Percentiles rank a stretch among this genome's conserved stretches.
These are phyloP conservation scores for Metschnikowia baotianmanensis DNA, from an alignment of 805 yeast genomes.

Conservation along the genomic window DNA sequence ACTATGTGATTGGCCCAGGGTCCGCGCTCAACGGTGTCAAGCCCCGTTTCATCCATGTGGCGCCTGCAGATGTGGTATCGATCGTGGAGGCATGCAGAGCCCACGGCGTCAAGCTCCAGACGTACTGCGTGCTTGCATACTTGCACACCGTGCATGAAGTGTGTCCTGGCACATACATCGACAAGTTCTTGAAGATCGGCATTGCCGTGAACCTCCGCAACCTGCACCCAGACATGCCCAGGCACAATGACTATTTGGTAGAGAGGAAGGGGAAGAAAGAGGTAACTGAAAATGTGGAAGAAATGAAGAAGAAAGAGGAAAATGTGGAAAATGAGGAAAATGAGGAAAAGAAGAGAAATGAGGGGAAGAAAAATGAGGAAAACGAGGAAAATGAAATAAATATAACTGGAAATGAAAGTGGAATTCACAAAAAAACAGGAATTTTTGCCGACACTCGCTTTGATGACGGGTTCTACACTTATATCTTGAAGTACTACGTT, in stretches of 20 bases:
- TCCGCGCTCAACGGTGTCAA: conserved; percentile 7
- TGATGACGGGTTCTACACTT: conserved; percentile 13
- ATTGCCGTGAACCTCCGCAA: conserved; percentile 10
- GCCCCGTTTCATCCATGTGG: conserved; percentile 6
- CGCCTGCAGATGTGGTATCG: background rate
- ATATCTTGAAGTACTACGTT: conserved; percentile 5
- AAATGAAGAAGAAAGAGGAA: too few relatives aligned
- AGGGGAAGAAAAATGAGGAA: too few relatives aligned
- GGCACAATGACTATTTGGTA: conserved; percentile 7
- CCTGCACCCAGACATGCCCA: conserved; percentile 1
- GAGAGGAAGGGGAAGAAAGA: too few relatives aligned
- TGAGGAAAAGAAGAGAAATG: too few relatives aligned
- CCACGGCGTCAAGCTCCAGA: conserved; percentile 8
- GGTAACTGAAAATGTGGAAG: too few relatives aligned
- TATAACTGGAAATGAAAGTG: too few relatives aligned
- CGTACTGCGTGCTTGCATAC: conserved; percentile 7
- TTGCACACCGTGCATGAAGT: conserved; percentile 9
- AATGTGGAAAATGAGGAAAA: too few relatives aligned
- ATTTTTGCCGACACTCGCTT: too few relatives aligned
- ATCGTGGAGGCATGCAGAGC: conserved; percentile 5
- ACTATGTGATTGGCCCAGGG: conserved; percentile 2
- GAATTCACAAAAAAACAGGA: too few relatives aligned
- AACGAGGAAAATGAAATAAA: too few relatives aligned
- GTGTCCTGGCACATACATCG: conserved; percentile 4
- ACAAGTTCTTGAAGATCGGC: conserved; percentile 9